Conservation (phyloP, 2,329 filamentous ascomycete genomes). For the Teratosphaeria epicoccoides region DNA sequence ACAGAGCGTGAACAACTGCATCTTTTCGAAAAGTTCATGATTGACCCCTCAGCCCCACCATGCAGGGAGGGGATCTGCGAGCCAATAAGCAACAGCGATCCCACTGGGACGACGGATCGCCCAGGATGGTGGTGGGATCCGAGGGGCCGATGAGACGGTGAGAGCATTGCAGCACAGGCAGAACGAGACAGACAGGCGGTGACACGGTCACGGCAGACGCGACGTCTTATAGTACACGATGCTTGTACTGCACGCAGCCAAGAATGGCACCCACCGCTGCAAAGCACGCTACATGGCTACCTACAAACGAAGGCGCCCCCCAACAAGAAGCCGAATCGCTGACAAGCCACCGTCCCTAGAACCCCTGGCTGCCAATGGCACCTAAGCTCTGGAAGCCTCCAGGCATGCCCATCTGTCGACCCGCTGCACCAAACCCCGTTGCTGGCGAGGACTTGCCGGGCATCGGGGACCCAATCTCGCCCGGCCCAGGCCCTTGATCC, state of each 20-base stretch:
- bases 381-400: slow-evolving; percentile 17
- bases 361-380: slow-evolving; percentile 11
- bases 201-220: background rate
- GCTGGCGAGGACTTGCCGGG: slow-evolving; percentile 32
- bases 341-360: slow-evolving; percentile 1
- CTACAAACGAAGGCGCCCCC: background rate
- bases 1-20: too few species aligned
- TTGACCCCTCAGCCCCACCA: too few species aligned
- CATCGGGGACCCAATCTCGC: slow-evolving; percentile 40
- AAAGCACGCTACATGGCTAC: background rate
- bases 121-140: background rate
- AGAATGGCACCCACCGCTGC: background rate
- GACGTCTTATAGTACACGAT: background rate
- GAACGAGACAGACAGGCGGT: background rate
- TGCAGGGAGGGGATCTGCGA: background rate
- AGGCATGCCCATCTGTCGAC: slow-evolving; percentile 9
- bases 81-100: background rate
- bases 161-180: background rate
- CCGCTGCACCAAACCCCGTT: slow-evolving; percentile 21
- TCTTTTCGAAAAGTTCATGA: too few species aligned
- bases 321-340: background rate
- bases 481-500: slow-evolving; percentile 23
- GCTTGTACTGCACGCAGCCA: background rate
- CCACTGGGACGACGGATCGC: background rate
- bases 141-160: background rate